These are phyloP conservation scores for Phylloporus sp. DNA, from an alignment of 768 basidiomycete genomes.

Conservation along the genomic window DNA sequence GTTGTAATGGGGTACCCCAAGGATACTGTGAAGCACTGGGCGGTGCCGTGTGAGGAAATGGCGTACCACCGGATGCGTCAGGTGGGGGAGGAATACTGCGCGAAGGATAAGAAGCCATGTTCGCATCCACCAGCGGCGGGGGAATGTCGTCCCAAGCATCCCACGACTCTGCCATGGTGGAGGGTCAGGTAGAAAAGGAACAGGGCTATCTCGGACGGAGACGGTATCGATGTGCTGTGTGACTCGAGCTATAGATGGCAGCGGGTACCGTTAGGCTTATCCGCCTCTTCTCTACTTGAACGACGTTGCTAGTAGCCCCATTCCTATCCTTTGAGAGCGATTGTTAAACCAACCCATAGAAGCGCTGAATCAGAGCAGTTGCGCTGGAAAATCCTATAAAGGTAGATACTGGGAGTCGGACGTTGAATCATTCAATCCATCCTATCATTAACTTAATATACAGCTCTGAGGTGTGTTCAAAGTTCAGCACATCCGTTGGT, in stretches of 20 bases:
- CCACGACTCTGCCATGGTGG: slow-evolving; percentile 16
- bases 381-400: too few relatives aligned
- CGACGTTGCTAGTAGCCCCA: background rate
- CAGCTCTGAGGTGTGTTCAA: too few relatives aligned
- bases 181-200: background rate
- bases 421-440: too few relatives aligned
- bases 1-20: slow-evolving; percentile 15
- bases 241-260: slow-evolving; percentile 7
- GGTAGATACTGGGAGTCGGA: too few relatives aligned
- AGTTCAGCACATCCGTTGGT: too few relatives aligned
- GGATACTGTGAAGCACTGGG: slow-evolving; percentile 3
- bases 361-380: too few relatives aligned
- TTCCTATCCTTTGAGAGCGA: background rate
- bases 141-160: slow-evolving; percentile 25
- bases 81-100: slow-evolving; percentile 25
- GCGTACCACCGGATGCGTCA: slow-evolving; percentile 14
- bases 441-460: too few relatives aligned
- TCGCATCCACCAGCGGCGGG: slow-evolving; percentile 21
- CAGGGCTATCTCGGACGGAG: slow-evolving; percentile 10
- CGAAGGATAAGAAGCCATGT: background rate
- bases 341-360: too few relatives aligned
- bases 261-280: background rate
- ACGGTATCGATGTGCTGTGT: slow-evolving; percentile 21
- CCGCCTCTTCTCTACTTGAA: too few relatives aligned
- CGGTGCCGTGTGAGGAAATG: slow-evolving; percentile 12